Percentiles rank a stretch among this genome's conserved stretches.
phyloP scores from a whole-genome alignment of 2,329 filamentous ascomycete genomes.

The Drechslerella dactyloides region DNA sequence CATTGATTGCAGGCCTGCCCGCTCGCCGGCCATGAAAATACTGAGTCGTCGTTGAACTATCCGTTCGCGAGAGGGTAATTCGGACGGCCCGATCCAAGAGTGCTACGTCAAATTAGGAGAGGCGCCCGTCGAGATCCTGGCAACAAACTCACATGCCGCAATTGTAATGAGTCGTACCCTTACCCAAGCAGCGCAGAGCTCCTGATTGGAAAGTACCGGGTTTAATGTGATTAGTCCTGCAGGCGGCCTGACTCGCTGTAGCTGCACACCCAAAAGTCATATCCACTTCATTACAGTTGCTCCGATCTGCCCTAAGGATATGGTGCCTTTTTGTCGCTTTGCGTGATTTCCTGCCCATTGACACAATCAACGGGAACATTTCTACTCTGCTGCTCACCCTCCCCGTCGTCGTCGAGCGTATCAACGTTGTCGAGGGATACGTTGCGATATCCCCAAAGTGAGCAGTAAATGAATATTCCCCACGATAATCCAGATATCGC shows the following conservation, averaged over 20 bases:
- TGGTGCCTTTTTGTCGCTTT: background rate
- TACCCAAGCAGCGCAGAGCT: too few relatives aligned
- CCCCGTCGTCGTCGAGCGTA: constrained; percentile 1
- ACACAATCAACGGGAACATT: background rate
- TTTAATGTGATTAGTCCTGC: too few relatives aligned
- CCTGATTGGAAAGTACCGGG: too few relatives aligned
- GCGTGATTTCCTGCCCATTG: background rate
- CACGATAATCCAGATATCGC: constrained; percentile 15
- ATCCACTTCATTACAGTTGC: background rate
- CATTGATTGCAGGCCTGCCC: too few relatives aligned
- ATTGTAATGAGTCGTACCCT: too few relatives aligned
- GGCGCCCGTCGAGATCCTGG: too few relatives aligned
- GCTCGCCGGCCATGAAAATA: too few relatives aligned
- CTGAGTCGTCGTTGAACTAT: too few relatives aligned
- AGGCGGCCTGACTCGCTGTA: background rate
- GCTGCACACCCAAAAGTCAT: background rate
- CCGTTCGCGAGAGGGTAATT: too few relatives aligned
- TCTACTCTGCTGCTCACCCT: background rate
- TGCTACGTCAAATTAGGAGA: too few relatives aligned
- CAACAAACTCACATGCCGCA: too few relatives aligned
- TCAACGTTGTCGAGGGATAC: constrained; percentile 17
- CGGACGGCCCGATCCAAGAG: too few relatives aligned
- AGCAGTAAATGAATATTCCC: constrained; percentile 26
- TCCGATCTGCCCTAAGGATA: background rate
- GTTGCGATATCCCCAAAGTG: constrained; percentile 23